Conservation (phyloP, 2,329 filamentous ascomycete species). For the Verticillium isaacii region DNA sequence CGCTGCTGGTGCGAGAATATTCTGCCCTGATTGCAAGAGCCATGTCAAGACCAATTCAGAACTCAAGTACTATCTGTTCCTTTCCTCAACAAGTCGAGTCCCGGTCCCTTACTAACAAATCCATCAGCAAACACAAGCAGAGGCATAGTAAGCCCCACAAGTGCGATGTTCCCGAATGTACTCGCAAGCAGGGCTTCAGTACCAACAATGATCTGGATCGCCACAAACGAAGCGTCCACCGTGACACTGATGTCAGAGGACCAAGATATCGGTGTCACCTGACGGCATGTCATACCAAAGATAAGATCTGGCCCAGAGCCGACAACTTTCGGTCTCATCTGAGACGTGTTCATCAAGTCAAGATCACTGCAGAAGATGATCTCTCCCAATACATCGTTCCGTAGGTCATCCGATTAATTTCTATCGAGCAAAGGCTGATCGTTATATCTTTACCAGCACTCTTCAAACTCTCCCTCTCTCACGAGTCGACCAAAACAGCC, state of each 20-base stretch:
- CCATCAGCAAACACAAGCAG: slow-evolving; percentile 65
- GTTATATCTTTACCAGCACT: background rate
- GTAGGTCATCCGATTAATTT: slow-evolving; percentile 15
- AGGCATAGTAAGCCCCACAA: slow-evolving; percentile 64
- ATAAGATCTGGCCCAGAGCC: slow-evolving; percentile 72
- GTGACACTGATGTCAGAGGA: slow-evolving; percentile 35
- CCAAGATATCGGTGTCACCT: slow-evolving; percentile 58
- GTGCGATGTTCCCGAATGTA: slow-evolving; percentile 56
- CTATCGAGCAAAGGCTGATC: background rate
- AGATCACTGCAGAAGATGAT: slow-evolving; percentile 30
- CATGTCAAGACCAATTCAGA: slow-evolving; percentile 48
- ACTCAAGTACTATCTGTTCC: slow-evolving; percentile 39
- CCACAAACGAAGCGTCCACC: slow-evolving; percentile 70
- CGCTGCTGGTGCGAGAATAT: slow-evolving; percentile 8
- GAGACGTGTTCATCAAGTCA: slow-evolving; percentile 55
- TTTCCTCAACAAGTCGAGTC: background rate
- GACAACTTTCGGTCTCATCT: slow-evolving; percentile 88
- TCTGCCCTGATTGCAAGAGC: slow-evolving; percentile 35
- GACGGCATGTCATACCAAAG: slow-evolving; percentile 48
- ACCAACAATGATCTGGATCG: slow-evolving; percentile 78
- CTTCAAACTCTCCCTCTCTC: background rate
- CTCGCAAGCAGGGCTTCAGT: slow-evolving; percentile 62
- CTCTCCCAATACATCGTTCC: slow-evolving; percentile 27
- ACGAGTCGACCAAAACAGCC: background rate
- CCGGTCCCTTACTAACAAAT: slow-evolving; percentile 14